Percentiles rank a stretch among this genome's conserved stretches.
Conservation (phyloP, 768 basidiomycete genomes). For the Trametes maxima region DNA sequence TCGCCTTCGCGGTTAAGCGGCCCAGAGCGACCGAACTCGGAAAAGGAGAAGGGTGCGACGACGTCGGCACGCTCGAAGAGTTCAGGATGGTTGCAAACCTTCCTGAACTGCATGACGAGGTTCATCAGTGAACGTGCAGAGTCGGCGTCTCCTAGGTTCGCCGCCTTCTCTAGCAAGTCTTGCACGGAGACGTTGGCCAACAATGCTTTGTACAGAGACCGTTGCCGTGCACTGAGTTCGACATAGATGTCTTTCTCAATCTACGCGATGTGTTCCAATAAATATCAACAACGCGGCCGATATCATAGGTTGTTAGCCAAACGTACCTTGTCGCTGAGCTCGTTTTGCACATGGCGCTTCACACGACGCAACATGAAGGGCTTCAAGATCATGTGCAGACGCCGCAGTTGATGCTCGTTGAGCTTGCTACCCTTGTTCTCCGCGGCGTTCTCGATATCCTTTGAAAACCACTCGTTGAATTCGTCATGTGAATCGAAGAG, state of each 20-base stretch:
- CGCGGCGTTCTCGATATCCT: slow-evolving; percentile 95
- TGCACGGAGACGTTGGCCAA: slow-evolving; percentile 93
- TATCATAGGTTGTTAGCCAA: neutral
- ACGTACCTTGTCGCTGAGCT: slow-evolving; percentile 93
- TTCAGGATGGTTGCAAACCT: slow-evolving; percentile 99
- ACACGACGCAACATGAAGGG: slow-evolving; percentile 98
- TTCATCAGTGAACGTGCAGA: slow-evolving; percentile 97
- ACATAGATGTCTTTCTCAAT: slow-evolving; percentile 97
- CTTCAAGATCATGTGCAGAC: slow-evolving; percentile 97
- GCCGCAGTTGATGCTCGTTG: slow-evolving; percentile 92
- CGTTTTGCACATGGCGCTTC: slow-evolving; percentile 99
- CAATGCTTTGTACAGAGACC: slow-evolving; percentile 85
- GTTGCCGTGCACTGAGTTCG: slow-evolving; percentile 91
- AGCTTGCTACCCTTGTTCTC: slow-evolving; percentile 91
- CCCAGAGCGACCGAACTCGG: slow-evolving; percentile 77
- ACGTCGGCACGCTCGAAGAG: slow-evolving; percentile 98
- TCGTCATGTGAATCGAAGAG: slow-evolving; percentile 99
- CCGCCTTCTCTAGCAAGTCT: slow-evolving; percentile 91
- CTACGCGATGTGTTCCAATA: slow-evolving; percentile 52
- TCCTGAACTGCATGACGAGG: slow-evolving; percentile 99
- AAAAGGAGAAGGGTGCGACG: slow-evolving; percentile 89
- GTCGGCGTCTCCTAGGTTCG: slow-evolving; percentile 87
- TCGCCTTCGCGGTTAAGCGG: slow-evolving; percentile 89
- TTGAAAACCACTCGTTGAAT: slow-evolving; percentile 99
- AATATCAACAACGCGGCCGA: neutral